A percentile compares a stretch with the other conserved stretches of the same genome.
Conservation (phyloP, 768 basidiomycete species). For the Dendrothele bispora region DNA sequence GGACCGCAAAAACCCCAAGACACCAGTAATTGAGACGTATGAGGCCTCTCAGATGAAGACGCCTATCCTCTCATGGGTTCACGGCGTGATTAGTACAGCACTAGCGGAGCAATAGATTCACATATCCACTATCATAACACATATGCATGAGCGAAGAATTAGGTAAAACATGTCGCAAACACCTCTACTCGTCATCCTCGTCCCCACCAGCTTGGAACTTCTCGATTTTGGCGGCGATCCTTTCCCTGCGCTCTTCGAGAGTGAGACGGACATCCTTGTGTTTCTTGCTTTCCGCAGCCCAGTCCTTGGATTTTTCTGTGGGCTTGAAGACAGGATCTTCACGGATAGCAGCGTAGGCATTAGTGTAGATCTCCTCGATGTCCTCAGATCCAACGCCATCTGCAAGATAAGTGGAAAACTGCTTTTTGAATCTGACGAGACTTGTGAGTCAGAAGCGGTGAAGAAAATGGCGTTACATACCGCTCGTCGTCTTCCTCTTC, state of each 20-base stretch:
- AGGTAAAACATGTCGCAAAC: slow-evolving; percentile 3
- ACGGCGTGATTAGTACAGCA: slow-evolving; percentile 42
- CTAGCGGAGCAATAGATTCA: slow-evolving; percentile 15
- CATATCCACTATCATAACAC: not conserved
- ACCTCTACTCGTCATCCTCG: slow-evolving; percentile 64
- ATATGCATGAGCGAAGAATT: slow-evolving; percentile 15
- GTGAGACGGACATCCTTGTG: slow-evolving; percentile 70
- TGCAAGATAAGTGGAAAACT: slow-evolving; percentile 92
- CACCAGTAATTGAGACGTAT: slow-evolving; percentile 42
- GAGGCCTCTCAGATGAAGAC: slow-evolving; percentile 30
- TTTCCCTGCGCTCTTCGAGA: slow-evolving; percentile 69
- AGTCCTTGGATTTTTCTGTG: slow-evolving; percentile 85
- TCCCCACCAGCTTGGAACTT: slow-evolving; percentile 77
- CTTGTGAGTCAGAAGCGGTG: slow-evolving; percentile 7
- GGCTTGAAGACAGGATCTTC: slow-evolving; percentile 92
- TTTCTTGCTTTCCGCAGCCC: slow-evolving; percentile 84
- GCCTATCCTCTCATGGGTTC: slow-evolving; percentile 57
- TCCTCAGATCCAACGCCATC: slow-evolving; percentile 96
- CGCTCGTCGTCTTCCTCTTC: slow-evolving; percentile 99
- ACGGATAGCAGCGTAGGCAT: slow-evolving; percentile 93
- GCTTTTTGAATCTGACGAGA: slow-evolving; percentile 84
- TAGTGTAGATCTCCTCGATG: slow-evolving; percentile 93
- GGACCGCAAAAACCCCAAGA: slow-evolving; percentile 37
- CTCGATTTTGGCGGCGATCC: slow-evolving; percentile 86
- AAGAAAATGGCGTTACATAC: slow-evolving; percentile 34